These are phyloP conservation scores for Rhizophora mangle DNA, from an alignment of 345 rosid species.

Conservation along the genomic window DNA sequence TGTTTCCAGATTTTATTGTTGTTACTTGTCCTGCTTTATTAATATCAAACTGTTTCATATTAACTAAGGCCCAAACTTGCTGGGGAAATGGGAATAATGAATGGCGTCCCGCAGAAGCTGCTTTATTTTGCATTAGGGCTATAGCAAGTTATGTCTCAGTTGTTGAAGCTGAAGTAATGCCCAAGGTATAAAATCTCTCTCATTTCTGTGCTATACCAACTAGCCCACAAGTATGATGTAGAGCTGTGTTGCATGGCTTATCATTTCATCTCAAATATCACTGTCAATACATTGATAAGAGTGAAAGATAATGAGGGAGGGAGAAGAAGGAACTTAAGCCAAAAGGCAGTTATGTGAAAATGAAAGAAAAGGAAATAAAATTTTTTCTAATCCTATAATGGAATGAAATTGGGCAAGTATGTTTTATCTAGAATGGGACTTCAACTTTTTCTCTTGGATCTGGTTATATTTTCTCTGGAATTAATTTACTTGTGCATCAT, in stretches of 20 bases:
- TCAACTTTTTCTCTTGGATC: not conserved
- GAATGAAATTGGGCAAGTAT: constrained; percentile 1
- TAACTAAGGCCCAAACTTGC: constrained; percentile 61
- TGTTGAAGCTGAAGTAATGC: constrained; percentile 84
- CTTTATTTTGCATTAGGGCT: constrained; percentile 88
- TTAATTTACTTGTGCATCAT: no score
- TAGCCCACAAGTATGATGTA: not conserved
- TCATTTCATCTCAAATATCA: no score
- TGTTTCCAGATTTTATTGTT: not conserved
- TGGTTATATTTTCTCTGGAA: no score
- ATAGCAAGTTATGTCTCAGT: constrained; percentile 79
- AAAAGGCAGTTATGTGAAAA: not conserved
- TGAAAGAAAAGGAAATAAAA: not conserved
- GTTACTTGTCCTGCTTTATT: not conserved
- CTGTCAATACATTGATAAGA: not conserved
- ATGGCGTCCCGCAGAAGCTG: constrained; percentile 98
- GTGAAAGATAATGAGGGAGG: not conserved
- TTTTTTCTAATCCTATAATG: not conserved
- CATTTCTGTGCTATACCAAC: constrained; percentile 10
- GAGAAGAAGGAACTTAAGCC: not conserved
- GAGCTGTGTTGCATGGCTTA: not conserved
- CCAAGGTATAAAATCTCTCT: constrained; percentile 52
- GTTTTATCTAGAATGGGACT: not conserved
- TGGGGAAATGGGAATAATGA: constrained; percentile 62
- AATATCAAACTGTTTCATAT: constrained; percentile 16